Conservation (phyloP, 768 basidiomycete genomes). For the Boletus insuetus region DNA sequence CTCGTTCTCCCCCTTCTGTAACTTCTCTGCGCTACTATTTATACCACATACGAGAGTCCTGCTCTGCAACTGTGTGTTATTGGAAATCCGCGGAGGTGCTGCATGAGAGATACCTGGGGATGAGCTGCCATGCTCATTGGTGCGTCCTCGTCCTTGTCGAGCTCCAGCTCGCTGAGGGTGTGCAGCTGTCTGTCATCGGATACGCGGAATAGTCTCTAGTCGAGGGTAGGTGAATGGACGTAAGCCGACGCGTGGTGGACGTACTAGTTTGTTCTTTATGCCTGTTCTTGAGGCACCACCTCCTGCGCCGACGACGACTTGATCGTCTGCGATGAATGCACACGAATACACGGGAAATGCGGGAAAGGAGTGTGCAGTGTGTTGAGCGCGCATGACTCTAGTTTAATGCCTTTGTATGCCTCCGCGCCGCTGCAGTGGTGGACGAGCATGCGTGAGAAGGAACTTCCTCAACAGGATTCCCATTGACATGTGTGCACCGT, state of each 20-base stretch:
- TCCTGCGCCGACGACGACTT: conserved; percentile 85
- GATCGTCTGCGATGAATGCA: conserved; percentile 69
- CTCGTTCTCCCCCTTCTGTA: conserved; percentile 69
- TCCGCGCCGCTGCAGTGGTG: too few relatives aligned
- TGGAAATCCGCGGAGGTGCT: not conserved
- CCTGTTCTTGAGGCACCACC: conserved; percentile 84
- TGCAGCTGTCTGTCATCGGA: conserved; percentile 50
- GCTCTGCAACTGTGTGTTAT: conserved; percentile 29
- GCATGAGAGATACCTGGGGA: conserved; percentile 43
- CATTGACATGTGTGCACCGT: too few relatives aligned
- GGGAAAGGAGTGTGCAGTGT: conserved; percentile 72
- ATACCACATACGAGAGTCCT: conserved; percentile 78
- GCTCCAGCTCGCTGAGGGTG: conserved; percentile 64
- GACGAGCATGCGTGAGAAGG: conserved; percentile 16
- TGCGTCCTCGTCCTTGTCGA: conserved; percentile 82
- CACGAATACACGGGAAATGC: conserved; percentile 89
- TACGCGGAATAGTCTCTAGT: conserved; percentile 68
- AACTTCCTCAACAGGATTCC: conserved; percentile 8
- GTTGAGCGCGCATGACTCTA: conserved; percentile 68
- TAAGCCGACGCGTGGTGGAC: not conserved
- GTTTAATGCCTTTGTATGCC: too few relatives aligned
- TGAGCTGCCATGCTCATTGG: conserved; percentile 93
- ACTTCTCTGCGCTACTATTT: conserved; percentile 67
- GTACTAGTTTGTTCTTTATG: conserved; percentile 90
- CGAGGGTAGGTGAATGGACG: conserved; percentile 5